phyloP scores from a whole-genome alignment of 352 stramenopile species.

The Thraustochytrium sp. region DNA sequence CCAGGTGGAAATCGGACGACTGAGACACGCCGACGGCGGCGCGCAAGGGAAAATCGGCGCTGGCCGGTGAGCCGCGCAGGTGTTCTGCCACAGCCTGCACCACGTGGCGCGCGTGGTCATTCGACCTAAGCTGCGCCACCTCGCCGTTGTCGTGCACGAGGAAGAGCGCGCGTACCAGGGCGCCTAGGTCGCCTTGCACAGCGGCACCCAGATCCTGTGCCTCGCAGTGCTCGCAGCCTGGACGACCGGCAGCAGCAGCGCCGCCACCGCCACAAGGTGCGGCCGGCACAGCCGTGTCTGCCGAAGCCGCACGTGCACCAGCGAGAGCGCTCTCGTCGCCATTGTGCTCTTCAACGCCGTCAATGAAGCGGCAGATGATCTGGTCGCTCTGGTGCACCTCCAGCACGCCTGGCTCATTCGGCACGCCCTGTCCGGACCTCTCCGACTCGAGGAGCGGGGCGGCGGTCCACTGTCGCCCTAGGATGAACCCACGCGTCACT shows the following conservation, averaged over 20 bases:
- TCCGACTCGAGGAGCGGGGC: background rate
- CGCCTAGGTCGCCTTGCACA: too few species aligned
- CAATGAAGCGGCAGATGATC: background rate
- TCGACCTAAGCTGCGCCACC: background rate
- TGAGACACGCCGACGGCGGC: background rate
- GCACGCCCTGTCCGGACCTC: background rate
- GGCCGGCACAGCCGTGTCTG: too few species aligned
- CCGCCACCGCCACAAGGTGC: too few species aligned
- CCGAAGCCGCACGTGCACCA: too few species aligned
- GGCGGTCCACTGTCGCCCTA: background rate
- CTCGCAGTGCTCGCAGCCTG: too few species aligned
- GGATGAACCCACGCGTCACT: background rate
- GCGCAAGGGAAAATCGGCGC: background rate
- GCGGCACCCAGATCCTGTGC: too few species aligned
- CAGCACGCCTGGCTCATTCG: background rate
- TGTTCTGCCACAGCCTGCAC: background rate
- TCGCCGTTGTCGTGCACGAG: background rate
- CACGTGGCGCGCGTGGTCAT: background rate
- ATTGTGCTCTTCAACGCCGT: background rate
- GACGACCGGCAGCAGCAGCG: too few species aligned
- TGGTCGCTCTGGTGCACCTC: background rate
- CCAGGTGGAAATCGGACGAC: background rate
- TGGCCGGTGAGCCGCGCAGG: background rate
- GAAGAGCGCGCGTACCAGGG: background rate
- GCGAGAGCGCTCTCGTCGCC: background rate